Percentiles rank a stretch among this genome's conserved stretches.
These are phyloP conservation scores for Nasturtium officinale DNA, from an alignment of 345 rosid species.

Conservation along the genomic window DNA sequence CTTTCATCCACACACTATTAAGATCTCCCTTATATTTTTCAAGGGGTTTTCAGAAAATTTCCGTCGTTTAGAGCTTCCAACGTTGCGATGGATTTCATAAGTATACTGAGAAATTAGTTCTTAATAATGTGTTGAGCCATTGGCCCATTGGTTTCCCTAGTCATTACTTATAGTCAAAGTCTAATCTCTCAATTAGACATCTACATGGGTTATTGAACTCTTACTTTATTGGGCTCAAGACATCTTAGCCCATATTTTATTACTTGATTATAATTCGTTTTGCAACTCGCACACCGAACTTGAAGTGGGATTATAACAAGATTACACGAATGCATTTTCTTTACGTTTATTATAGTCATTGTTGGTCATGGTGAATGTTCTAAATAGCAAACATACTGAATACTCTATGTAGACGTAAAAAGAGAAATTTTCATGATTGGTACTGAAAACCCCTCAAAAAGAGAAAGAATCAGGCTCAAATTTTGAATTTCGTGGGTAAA, in stretches of 20 bases:
- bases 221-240: slow-evolving; percentile 4
- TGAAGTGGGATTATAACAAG: background rate
- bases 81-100: slow-evolving; percentile 2
- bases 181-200: background rate
- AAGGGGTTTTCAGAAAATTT: background rate
- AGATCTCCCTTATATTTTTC: background rate
- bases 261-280: background rate
- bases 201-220: background rate
- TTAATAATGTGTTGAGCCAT: background rate
- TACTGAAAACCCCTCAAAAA: slow-evolving; percentile 26
- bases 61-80: background rate
- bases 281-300: background rate
- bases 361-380: background rate
- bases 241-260: background rate
- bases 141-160: slow-evolving; percentile 15
- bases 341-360: background rate
- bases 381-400: background rate
- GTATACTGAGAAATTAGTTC: background rate
- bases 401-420: slow-evolving; percentile 2
- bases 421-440: slow-evolving; percentile 37
- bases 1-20: background rate
- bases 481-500: slow-evolving; percentile 39
- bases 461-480: slow-evolving; percentile 14
- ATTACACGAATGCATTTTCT: background rate
- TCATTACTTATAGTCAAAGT: background rate